phyloP scores from a whole-genome alignment of 2,329 filamentous ascomycete genomes.

The Conoideocrella luteorostrata region DNA sequence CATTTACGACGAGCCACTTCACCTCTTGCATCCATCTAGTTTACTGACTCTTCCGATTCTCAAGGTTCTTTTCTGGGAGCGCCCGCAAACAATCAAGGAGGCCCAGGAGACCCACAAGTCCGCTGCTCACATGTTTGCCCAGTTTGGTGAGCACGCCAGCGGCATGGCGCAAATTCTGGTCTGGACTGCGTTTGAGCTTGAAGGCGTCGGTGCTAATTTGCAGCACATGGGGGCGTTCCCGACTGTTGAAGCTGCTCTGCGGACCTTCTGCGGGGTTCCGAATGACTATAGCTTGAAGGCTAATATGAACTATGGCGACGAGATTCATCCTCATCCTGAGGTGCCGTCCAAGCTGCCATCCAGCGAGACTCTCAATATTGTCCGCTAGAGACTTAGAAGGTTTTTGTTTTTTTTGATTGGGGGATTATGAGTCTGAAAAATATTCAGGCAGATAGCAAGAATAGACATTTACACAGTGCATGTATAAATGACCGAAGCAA shows the following conservation, averaged over 20 bases:
- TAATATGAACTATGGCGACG: conserved; percentile 77
- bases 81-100: conserved; percentile 56
- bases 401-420: too few species aligned
- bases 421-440: too few species aligned
- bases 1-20: too few species aligned
- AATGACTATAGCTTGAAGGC: conserved; percentile 69
- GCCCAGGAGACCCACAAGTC: conserved; percentile 59
- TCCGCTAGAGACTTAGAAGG: too few species aligned
- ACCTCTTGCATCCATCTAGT: conserved; percentile 42
- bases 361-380: conserved; percentile 17
- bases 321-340: conserved; percentile 47
- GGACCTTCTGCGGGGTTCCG: conserved; percentile 63
- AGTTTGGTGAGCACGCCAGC: conserved; percentile 68
- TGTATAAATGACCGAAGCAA: too few species aligned
- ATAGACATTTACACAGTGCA: too few species aligned
- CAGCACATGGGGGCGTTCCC: conserved; percentile 82
- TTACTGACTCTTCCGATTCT: conserved; percentile 73
- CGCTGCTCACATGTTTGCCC: conserved; percentile 74
- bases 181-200: conserved; percentile 77
- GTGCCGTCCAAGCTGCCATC: conserved; percentile 50
- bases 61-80: conserved; percentile 67
- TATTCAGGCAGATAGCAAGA: too few species aligned
- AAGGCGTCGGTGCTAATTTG: conserved; percentile 80
- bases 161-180: conserved; percentile 73
- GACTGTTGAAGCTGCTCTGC: conserved; percentile 69